Percentiles rank a stretch among this genome's conserved stretches.
phyloP scores from a whole-genome alignment of 768 basidiomycete species.

The Suillus decipiens region DNA sequence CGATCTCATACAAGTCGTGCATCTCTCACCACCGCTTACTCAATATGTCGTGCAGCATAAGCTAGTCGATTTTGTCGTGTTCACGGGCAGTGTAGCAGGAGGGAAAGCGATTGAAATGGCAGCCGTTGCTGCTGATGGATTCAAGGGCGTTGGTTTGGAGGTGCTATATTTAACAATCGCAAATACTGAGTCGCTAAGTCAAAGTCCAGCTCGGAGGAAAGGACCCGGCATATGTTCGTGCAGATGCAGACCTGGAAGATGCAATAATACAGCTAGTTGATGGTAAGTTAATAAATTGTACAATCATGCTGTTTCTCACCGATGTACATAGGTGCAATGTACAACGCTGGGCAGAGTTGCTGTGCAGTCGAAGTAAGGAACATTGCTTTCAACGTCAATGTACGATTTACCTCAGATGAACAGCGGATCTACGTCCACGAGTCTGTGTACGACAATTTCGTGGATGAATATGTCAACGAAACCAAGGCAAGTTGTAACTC shows the following conservation, averaged over 20 bases:
- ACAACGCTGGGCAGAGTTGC: conserved; percentile 98
- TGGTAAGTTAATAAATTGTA: conserved; percentile 46
- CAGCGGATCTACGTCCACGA: conserved; percentile 95
- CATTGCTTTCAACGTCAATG: neutral
- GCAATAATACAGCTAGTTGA: conserved; percentile 88
- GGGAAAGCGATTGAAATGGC: conserved; percentile 75
- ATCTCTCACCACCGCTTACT: conserved; percentile 66
- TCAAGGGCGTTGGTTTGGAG: conserved; percentile 89
- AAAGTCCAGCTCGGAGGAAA: conserved; percentile 83
- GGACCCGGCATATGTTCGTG: conserved; percentile 93
- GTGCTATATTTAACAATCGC: conserved; percentile 37
- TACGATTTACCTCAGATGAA: neutral
- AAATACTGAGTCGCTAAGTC: conserved; percentile 10
- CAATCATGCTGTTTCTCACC: neutral
- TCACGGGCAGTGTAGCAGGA: conserved; percentile 86
- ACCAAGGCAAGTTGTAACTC: conserved; percentile 55
- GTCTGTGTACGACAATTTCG: conserved; percentile 76
- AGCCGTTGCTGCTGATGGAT: conserved; percentile 63
- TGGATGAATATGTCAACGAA: conserved; percentile 67
- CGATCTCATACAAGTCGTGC: conserved; percentile 73
- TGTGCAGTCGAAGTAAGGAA: conserved; percentile 80
- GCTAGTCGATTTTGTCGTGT: conserved; percentile 77
- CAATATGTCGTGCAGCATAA: conserved; percentile 63
- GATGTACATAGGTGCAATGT: conserved; percentile 69
- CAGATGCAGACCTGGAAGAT: conserved; percentile 83